Evolutionary conservation across 2,329 filamentous ascomycete species (phyloP).

Genomic region (Didymellaceae sp.): DNA sequence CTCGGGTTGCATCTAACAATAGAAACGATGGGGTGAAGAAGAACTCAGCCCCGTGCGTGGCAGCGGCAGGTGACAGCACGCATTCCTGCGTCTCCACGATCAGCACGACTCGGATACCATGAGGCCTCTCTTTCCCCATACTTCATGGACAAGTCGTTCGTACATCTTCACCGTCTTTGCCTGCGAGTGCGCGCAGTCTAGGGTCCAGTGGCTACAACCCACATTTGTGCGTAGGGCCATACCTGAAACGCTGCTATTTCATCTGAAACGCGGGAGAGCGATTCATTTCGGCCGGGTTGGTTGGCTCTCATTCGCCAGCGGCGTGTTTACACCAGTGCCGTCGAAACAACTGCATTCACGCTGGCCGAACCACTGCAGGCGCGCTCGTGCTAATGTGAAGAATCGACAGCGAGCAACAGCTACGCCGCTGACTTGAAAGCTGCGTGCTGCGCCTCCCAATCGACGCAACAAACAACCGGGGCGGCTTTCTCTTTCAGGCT

Average conservation of each 20-base stretch:
- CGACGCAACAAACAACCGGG: conserved; percentile 7
- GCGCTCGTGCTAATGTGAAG: conserved; percentile 17
- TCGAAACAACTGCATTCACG: conserved; percentile 21
- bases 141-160: neutral
- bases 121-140: neutral
- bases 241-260: conserved; percentile 41
- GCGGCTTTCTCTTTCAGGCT: conserved; percentile 12
- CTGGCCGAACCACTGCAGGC: conserved; percentile 34
- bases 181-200: conserved; percentile 6
- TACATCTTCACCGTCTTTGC: conserved; percentile 2
- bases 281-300: conserved; percentile 33
- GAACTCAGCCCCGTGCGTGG: neutral
- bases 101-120: neutral
- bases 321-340: conserved; percentile 16
- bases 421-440: conserved; percentile 17
- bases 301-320: conserved; percentile 34
- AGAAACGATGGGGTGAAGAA: neutral
- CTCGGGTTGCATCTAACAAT: neutral
- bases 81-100: conserved; percentile 3
- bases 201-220: conserved; percentile 8
- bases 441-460: conserved; percentile 16
- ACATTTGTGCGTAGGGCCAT: conserved; percentile 7
- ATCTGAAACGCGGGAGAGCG: conserved; percentile 43
- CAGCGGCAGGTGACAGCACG: conserved; percentile 8
- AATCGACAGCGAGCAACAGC: conserved; percentile 25